These are phyloP conservation scores for Magnusiomyces magnusii DNA, from an alignment of 1,139 yeast genomes.

Conservation along the genomic window DNA sequence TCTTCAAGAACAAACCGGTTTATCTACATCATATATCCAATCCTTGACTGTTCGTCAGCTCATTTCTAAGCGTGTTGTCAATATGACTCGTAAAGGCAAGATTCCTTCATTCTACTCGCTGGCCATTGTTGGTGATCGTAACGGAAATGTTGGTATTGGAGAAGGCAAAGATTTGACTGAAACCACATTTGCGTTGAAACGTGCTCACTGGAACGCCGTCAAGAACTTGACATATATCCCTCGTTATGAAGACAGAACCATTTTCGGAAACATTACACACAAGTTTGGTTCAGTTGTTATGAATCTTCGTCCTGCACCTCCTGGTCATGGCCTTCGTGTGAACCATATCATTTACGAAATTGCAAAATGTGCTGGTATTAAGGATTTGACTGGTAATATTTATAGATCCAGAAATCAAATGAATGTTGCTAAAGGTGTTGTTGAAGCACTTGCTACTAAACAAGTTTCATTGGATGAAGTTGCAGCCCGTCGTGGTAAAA, in stretches of 20 bases:
- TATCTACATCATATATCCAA: conserved; percentile 57
- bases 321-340: conserved; percentile 92
- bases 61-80: conserved; percentile 64
- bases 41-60: conserved; percentile 49
- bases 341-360: conserved; percentile 87
- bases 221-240: conserved; percentile 78
- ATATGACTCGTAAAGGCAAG: conserved; percentile 93
- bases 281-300: conserved; percentile 84
- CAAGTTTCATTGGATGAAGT: conserved; percentile 82
- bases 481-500: conserved; percentile 91
- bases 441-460: conserved; percentile 69
- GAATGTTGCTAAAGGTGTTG: conserved; percentile 92
- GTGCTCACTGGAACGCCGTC: conserved; percentile 93
- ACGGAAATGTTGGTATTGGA: conserved; percentile 93
- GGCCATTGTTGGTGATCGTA: conserved; percentile 87
- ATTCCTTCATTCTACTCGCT: conserved; percentile 76
- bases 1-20: conserved; percentile 55
- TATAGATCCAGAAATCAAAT: conserved; percentile 89
- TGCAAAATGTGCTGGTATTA: conserved; percentile 91
- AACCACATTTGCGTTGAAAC: conserved; percentile 65
- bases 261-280: conserved; percentile 73
- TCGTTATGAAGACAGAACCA: conserved; percentile 85
- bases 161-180: conserved; percentile 88
- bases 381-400: conserved; percentile 85
- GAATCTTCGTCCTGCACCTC: conserved; percentile 77